A percentile compares a stretch with the other conserved stretches of the same genome.
phyloP scores from a whole-genome alignment of 1,284 basidiomycete genomes.

The Fomitopsis palustris region DNA sequence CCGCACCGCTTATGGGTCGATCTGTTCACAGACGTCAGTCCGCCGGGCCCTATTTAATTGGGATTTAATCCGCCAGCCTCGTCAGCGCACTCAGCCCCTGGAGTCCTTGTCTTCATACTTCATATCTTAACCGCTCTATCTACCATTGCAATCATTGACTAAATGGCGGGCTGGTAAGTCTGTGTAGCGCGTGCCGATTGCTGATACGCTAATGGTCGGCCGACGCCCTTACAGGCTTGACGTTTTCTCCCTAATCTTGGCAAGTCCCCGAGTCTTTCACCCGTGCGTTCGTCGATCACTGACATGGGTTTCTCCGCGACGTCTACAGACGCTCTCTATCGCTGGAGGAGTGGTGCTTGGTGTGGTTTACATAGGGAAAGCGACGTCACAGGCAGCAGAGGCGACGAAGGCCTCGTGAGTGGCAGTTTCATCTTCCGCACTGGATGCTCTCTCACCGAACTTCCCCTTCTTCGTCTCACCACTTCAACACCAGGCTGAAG shows the following conservation, averaged over 20 bases:
- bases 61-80: background rate
- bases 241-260: conserved; percentile 8
- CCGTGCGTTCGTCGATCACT: background rate
- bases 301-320: background rate
- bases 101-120: background rate
- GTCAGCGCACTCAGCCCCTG: background rate
- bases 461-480: background rate
- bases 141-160: background rate
- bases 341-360: conserved; percentile 12
- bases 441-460: too few relatives aligned
- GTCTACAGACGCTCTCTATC: conserved; percentile 16
- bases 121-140: background rate
- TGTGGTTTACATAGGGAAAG: conserved; percentile 6
- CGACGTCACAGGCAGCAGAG: conserved; percentile 12
- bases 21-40: background rate
- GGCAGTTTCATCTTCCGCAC: too few relatives aligned
- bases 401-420: conserved; percentile 22
- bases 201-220: background rate
- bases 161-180: conserved; percentile 10
- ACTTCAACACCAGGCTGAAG: conserved; percentile 45
- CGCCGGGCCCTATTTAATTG: background rate
- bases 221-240: conserved; percentile 7
- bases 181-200: background rate
- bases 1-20: background rate
- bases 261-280: background rate